Base-by-base conservation (phyloP, 345 rosid genomes). In the Zanthoxylum bungeanum region DNA sequence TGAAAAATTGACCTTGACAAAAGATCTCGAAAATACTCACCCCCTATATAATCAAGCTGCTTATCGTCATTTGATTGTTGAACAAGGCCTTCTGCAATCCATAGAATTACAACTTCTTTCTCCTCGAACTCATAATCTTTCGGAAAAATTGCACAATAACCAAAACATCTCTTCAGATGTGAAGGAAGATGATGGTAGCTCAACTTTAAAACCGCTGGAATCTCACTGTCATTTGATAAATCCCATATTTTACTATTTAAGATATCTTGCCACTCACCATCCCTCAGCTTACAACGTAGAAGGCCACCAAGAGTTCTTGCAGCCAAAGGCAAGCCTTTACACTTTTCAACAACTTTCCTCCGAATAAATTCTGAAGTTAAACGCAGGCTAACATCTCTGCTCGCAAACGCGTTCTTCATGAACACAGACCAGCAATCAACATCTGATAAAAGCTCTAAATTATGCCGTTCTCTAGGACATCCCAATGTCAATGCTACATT, bases 51-150 rank as follows among this genome's bases (percentile, higher is more conserved):
- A 11, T 76, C 76, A 50, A 72, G 30, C 0, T 10, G 40, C 65
- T 12, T 67, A 31, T 40, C 21, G 9, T 8, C 37, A 19, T 12
- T 14, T 11, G 7, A 52, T 11, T 27, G 66, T 42, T 46, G 71
- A 56, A 64, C 30, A 7, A 76, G n/a, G 34, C 79, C 75, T 50
- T 76, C 75, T 17, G 75, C 74, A 53, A 70, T 76, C 79, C 79
- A 76, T 14, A 76, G 22, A 3, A 55, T 25, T 10, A 76, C 51
- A 8, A 67, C 42, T 28, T 77, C 64, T 28, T 72, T 37, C 66
- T 72, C 63, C 21, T 51, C 47, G 16, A 72, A 60, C 56, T 60
- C 76, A 42, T 72, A 61, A 14, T 61, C 73, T 39, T 67, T 72
- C 1, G 73, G 70, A 58, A 77, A 25, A 24, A 57, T 25, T 36